Percentiles rank a stretch among this genome's conserved stretches.
Evolutionary conservation across 306 rosid species (phyloP).

Genomic region (Sindora glabra): DNA sequence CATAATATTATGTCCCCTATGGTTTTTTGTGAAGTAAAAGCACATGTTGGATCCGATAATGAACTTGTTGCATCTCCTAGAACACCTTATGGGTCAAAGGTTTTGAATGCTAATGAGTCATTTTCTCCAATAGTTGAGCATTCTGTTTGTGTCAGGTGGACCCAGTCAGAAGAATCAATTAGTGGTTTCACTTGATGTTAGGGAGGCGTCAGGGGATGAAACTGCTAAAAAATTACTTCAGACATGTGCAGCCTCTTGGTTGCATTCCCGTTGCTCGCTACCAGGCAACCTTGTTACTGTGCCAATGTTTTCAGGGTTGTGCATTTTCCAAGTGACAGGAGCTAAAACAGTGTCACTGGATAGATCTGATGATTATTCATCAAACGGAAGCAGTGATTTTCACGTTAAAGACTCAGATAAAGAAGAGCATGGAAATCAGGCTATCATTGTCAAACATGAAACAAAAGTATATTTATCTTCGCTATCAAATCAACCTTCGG

Average conservation of each 20-base stretch:
- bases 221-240: slow-evolving; percentile 45
- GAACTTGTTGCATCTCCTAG: slow-evolving; percentile 50
- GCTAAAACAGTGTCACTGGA: slow-evolving; percentile 30
- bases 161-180: slow-evolving; percentile 27
- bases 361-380: slow-evolving; percentile 18
- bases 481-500: slow-evolving; percentile 35
- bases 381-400: slow-evolving; percentile 20
- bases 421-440: slow-evolving; percentile 25
- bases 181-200: slow-evolving; percentile 37
- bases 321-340: slow-evolving; percentile 45
- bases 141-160: slow-evolving; percentile 19
- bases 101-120: slow-evolving; percentile 24
- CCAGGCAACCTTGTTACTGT: slow-evolving; percentile 60
- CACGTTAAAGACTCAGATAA: slow-evolving; percentile 25
- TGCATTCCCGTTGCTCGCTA: slow-evolving; percentile 54
- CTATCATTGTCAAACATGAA: slow-evolving; percentile 38
- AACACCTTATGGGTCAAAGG: slow-evolving; percentile 52
- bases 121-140: slow-evolving; percentile 39
- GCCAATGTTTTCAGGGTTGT: slow-evolving; percentile 51
- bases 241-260: slow-evolving; percentile 38
- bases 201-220: slow-evolving; percentile 44
- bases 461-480: slow-evolving; percentile 50
- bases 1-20: slow-evolving; percentile 17
- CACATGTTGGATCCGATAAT: slow-evolving; percentile 25
- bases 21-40: slow-evolving; percentile 24